A percentile compares a stretch with the other conserved stretches of the same genome.
Conservation (phyloP, 2,329 filamentous ascomycete species). For the Apiospora malaysiana region DNA sequence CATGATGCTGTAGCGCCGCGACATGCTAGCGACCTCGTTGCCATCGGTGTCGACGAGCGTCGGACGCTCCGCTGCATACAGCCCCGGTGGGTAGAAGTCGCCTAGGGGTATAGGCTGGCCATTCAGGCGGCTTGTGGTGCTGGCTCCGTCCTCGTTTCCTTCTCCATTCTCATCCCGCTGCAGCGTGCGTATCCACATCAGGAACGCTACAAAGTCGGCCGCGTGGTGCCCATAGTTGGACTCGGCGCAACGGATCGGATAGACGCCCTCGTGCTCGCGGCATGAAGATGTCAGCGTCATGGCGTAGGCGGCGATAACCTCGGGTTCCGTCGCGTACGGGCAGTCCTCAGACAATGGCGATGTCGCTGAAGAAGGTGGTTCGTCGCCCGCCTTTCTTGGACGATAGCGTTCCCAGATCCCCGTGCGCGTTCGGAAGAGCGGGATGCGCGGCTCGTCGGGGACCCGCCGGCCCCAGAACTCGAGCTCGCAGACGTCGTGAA, state of each 20-base stretch:
- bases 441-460: neutral
- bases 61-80: slow-evolving; percentile 16
- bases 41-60: neutral
- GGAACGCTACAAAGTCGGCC: slow-evolving; percentile 21
- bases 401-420: neutral
- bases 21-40: neutral
- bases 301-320: slow-evolving; percentile 11
- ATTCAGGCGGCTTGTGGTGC: neutral
- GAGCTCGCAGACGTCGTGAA: slow-evolving; percentile 20
- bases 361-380: neutral
- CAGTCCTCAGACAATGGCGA: neutral
- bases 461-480: slow-evolving; percentile 13
- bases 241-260: neutral
- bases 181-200: slow-evolving; percentile 14
- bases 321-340: slow-evolving; percentile 14
- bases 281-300: slow-evolving; percentile 20
- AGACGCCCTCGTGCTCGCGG: neutral
- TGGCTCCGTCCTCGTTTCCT: neutral
- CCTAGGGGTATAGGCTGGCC: neutral
- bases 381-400: neutral
- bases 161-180: neutral
- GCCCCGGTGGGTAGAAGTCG: slow-evolving; percentile 21
- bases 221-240: neutral
- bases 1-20: slow-evolving; percentile 19
- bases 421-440: slow-evolving; percentile 18